Evolutionary conservation across 2,329 filamentous ascomycete genomes (phyloP).

Genomic region (Aureobasidium sp.): DNA sequence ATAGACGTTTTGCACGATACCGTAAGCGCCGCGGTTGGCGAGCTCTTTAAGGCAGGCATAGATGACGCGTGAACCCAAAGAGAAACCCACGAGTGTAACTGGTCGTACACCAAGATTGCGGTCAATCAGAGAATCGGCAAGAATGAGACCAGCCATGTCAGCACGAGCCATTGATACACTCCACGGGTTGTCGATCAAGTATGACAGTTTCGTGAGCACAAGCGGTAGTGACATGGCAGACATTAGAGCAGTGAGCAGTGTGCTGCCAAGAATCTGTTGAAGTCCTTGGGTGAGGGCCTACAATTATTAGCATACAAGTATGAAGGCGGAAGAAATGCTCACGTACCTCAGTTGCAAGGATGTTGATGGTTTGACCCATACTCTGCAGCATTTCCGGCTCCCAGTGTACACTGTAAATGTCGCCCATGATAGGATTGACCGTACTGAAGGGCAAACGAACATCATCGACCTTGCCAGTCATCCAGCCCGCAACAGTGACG

Average conservation of each 20-base stretch:
- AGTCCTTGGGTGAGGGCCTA: conserved; percentile 91
- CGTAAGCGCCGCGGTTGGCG: conserved; percentile 72
- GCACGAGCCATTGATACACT: conserved; percentile 91
- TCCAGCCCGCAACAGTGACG: conserved; percentile 92
- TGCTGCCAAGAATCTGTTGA: conserved; percentile 88
- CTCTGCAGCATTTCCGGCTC: conserved; percentile 96
- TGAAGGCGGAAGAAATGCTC: background rate
- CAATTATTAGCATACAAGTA: conserved; percentile 19
- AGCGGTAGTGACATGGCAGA: conserved; percentile 87
- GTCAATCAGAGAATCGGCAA: conserved; percentile 89
- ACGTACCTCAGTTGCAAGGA: conserved; percentile 86
- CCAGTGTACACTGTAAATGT: conserved; percentile 95
- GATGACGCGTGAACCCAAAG: conserved; percentile 83
- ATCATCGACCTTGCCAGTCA: conserved; percentile 96
- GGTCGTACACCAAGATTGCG: conserved; percentile 85
- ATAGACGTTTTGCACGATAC: conserved; percentile 90
- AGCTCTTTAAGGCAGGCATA: conserved; percentile 87
- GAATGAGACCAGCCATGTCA: conserved; percentile 78
- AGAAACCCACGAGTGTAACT: conserved; percentile 91
- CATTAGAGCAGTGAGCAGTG: conserved; percentile 84
- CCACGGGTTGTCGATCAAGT: conserved; percentile 98
- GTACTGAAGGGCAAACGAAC: conserved; percentile 93
- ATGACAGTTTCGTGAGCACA: conserved; percentile 85
- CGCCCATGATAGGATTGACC: conserved; percentile 94
- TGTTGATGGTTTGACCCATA: conserved; percentile 98